A percentile compares a stretch with the other conserved stretches of the same genome.
These are phyloP conservation scores for Calonectria montana DNA, from an alignment of 2,329 filamentous ascomycete genomes.

Conservation along the genomic window DNA sequence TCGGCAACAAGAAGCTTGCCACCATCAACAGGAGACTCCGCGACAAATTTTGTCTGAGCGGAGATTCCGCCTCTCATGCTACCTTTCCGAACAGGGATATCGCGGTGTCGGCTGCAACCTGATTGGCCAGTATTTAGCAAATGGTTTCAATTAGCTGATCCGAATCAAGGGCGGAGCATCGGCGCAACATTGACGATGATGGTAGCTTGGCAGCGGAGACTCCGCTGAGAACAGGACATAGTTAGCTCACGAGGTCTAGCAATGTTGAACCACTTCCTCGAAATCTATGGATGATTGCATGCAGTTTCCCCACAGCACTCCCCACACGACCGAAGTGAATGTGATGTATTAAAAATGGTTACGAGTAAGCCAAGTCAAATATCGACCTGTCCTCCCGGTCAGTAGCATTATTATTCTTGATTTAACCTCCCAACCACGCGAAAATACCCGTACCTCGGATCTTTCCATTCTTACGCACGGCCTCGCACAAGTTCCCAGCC, in stretches of 20 bases:
- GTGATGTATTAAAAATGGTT: too few relatives aligned
- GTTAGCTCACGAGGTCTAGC: not conserved
- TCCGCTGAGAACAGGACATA: not conserved
- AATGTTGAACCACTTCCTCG: not conserved
- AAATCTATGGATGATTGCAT: not conserved
- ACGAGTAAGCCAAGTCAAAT: not conserved
- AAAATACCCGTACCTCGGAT: not conserved
- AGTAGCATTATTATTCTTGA: too few relatives aligned
- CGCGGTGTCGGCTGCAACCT: not conserved
- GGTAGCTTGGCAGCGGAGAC: not conserved
- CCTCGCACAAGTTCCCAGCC: not conserved
- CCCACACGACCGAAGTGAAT: not conserved
- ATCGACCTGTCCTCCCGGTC: not conserved
- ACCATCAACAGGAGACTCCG: constrained; percentile 22
- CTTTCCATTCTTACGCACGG: not conserved
- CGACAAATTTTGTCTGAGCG: not conserved
- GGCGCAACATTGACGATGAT: not conserved
- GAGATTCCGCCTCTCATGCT: constrained; percentile 16
- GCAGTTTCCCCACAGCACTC: not conserved
- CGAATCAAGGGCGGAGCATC: not conserved
- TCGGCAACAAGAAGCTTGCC: not conserved
- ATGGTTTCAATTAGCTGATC: not conserved
- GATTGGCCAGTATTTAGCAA: not conserved
- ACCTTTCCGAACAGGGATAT: not conserved
- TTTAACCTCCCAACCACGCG: too few relatives aligned